Conservation (phyloP, 1,284 basidiomycete genomes). For the Ustilago nuda region DNA sequence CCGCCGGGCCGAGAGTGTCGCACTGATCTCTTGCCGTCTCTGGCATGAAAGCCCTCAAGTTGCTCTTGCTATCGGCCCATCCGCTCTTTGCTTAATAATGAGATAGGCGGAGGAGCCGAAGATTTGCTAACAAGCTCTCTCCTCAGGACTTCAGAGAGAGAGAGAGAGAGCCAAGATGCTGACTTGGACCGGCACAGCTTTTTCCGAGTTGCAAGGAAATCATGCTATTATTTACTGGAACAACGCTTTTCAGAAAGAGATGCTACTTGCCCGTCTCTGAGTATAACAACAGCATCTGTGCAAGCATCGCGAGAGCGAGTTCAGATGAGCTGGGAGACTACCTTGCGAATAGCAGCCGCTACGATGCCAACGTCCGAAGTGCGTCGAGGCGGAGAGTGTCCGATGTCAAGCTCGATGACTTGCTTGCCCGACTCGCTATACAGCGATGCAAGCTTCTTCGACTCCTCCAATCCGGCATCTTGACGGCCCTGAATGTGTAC, state of each 20-base stretch:
- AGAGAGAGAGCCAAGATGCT: neutral
- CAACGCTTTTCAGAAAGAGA: neutral
- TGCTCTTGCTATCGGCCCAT: neutral
- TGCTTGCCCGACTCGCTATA: slow-evolving; percentile 28
- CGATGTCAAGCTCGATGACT: slow-evolving; percentile 43
- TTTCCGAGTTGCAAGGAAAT: slow-evolving; percentile 1
- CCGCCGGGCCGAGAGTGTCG: neutral
- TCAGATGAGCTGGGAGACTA: slow-evolving; percentile 1
- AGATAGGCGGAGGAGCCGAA: neutral
- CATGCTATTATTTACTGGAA: neutral
- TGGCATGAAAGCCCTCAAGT: neutral
- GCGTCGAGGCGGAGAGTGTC: slow-evolving; percentile 45
- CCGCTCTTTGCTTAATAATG: neutral
- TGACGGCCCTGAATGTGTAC: slow-evolving; percentile 37
- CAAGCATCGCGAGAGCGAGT: neutral
- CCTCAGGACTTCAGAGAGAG: too few species aligned
- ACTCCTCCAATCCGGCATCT: slow-evolving; percentile 36
- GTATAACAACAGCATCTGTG: neutral
- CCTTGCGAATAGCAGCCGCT: slow-evolving; percentile 23
- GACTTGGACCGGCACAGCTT: neutral
- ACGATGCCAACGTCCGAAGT: slow-evolving; percentile 30
- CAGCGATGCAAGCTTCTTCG: slow-evolving; percentile 21
- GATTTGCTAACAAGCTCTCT: too few species aligned
- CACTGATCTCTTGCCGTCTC: neutral
- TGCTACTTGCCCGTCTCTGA: neutral